Evolutionary conservation across 441 rosid species (phyloP), one percentile per base, ranked within the genome.

Genomic region (Syzygium syzygioides): DNA sequence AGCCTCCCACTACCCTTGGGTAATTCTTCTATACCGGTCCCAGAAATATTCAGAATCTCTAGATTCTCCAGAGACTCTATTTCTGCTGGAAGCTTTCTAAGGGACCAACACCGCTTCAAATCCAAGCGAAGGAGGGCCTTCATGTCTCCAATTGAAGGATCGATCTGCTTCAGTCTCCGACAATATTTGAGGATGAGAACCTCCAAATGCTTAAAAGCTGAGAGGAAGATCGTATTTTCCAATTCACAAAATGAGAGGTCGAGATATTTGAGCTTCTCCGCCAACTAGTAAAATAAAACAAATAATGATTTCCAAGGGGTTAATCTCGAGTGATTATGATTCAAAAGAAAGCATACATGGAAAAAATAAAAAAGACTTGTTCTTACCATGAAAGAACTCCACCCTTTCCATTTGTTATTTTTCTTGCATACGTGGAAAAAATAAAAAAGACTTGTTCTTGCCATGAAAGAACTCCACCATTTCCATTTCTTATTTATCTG

Each of bases 81-180:
- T 59, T 59, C 7, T 12, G 1, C 7, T 5, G 66, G 66, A 60
- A 60, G 66, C 17, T 28, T 8, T 32, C 0, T 13, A 4, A 28
- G 66, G 8, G 2, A 2, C 4, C 0, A 0, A 28, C 66, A 28
- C 1, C 0, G 0, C 14, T 8, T 0, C 32, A 60, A 2, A 17
- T 60, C 66, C 17, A 60, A 60, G 17, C 66, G 32, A 60, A 28
- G 8, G 32, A 60, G 66, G 66, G 8, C 66, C 66, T 28, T 13
- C 18, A 28, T 28, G 18, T 28, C 32, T 28, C 32, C 66, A 60
- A 60, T 28, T 13, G 32, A 60, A 60, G 66, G 0, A 4, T 60
- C 2, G 1, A 60, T 28, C 14, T 1, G 32, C 9, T 13, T 0
- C 4, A 6, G 34, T 1, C 9, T 1, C 1, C 0, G 0, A 62